Evolutionary conservation across 2,329 filamentous ascomycete species (phyloP), one percentile per base, ranked within the genome.

Genomic region (Trichoderma breve): DNA sequence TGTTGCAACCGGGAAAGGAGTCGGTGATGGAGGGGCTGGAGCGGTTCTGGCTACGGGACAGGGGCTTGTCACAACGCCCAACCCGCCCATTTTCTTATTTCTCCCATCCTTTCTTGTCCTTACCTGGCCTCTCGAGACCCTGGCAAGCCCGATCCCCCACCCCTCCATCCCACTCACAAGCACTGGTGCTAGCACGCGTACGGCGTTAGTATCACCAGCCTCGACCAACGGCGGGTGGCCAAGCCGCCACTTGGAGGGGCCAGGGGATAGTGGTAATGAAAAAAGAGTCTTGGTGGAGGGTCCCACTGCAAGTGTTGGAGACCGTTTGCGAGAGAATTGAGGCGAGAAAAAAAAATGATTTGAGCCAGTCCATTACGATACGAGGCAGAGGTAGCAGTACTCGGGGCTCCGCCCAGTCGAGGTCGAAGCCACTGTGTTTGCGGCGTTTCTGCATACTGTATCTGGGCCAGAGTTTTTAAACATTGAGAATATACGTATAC

Each of bases 1-100:
- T 75, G 73, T 72, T 69, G 74, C 74, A 75, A 74, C 73, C 71
- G 76, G 76, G 77, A 80, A 80, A 80, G 78, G 79, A 76, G 78
- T 77, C 74, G 74, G 78, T 74, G 77, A 79, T 78, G 76, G 80
- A 82, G 81, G 81, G 81, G 81, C 80, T 79, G 78, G 63, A 57
- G 47, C 80, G 80, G 80, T 81, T 81, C 34, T 77, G 78, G 78
- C 77, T 78, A 77, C 57, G 28, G 57, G 76, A 74, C 74, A 77
- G 77, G 75, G 74, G 75, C 63, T 73, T 74, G 64, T 64, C 26
- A 58, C n/a, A n/a, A 15, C 64, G 70, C 72, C 70, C 72, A 67
- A 71, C 70, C 51, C 65, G 43, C 58, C 58, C 26, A 51, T 63
- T 62, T 68, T 61, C 55, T 58, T 11, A 58, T 28, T 53, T 32